phyloP scores from a whole-genome alignment of 1,284 basidiomycete species.

The Laetiporus sulphureus region DNA sequence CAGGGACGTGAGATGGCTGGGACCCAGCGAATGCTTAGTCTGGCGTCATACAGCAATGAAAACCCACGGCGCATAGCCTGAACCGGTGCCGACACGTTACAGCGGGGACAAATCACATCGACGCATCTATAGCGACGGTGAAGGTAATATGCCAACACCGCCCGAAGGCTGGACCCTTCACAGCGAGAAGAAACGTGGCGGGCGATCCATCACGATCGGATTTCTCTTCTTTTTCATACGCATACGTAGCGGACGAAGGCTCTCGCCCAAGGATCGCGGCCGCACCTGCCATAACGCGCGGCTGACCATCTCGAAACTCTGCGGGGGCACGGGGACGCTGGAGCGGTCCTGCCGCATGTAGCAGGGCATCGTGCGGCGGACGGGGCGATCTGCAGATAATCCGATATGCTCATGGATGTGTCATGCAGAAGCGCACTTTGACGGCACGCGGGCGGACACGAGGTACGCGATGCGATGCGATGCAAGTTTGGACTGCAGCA shows the following conservation, averaged over 20 bases:
- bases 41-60: too few relatives aligned
- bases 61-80: not conserved
- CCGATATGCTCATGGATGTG: conserved; percentile 17
- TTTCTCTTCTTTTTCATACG: conserved; percentile 6
- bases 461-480: conserved; percentile 8
- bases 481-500: not conserved
- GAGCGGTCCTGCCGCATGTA: conserved; percentile 6
- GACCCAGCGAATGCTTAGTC: too few relatives aligned
- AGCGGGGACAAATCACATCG: too few relatives aligned
- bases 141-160: not conserved
- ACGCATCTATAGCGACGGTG: too few relatives aligned
- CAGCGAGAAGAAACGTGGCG: conserved; percentile 1
- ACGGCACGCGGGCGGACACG: conserved; percentile 16
- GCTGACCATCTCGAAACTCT: conserved; percentile 2
- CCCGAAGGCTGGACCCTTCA: not conserved
- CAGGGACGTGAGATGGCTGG: not conserved
- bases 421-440: conserved; percentile 20
- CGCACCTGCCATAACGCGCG: conserved; percentile 10
- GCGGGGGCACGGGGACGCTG: not conserved
- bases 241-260: not conserved
- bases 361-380: not conserved
- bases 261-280: conserved; percentile 8
- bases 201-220: conserved; percentile 9
- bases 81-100: conserved; percentile 4
- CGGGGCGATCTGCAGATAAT: conserved; percentile 13